Conservation (phyloP, 2,329 filamentous ascomycete species). For the Ilyonectria sp. region DNA sequence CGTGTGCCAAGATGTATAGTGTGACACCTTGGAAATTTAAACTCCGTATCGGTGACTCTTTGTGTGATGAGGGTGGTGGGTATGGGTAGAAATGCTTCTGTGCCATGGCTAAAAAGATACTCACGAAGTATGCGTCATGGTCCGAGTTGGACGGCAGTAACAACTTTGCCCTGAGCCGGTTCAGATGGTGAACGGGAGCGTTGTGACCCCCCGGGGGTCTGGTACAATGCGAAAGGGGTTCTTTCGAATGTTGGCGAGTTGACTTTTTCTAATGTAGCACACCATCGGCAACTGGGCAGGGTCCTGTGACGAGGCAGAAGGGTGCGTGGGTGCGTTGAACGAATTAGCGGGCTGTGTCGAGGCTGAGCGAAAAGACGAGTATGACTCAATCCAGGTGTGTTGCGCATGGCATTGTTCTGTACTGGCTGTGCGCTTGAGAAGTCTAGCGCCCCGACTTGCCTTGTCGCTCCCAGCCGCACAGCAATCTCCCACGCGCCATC, state of each 20-base stretch:
- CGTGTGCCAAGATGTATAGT: constrained; percentile 66
- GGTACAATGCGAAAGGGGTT: constrained; percentile 63
- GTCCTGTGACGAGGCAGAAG: constrained; percentile 40
- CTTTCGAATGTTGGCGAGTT: constrained; percentile 61
- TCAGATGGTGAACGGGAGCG: constrained; percentile 63
- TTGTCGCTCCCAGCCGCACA: too few species aligned
- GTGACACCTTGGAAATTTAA: too few species aligned
- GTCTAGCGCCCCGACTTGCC: too few species aligned
- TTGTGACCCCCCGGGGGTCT: constrained; percentile 60
- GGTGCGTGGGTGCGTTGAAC: constrained; percentile 44
- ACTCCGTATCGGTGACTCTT: constrained; percentile 49
- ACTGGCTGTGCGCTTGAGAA: too few species aligned
- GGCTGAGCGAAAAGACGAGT: constrained; percentile 55
- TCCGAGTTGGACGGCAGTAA: constrained; percentile 64
- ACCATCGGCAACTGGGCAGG: constrained; percentile 53
- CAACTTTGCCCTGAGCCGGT: constrained; percentile 62
- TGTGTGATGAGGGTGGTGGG: constrained; percentile 40
- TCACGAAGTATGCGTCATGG: constrained; percentile 68
- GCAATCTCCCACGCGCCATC: too few species aligned
- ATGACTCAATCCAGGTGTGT: too few species aligned
- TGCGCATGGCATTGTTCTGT: too few species aligned
- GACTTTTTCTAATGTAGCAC: constrained; percentile 64
- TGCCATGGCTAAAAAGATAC: constrained; percentile 70
- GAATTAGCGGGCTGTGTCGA: constrained; percentile 55
- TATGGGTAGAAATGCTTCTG: constrained; percentile 66